Base-by-base conservation (phyloP, 83 land plant genomes). In the Diphasiastrum complanatum region DNA sequence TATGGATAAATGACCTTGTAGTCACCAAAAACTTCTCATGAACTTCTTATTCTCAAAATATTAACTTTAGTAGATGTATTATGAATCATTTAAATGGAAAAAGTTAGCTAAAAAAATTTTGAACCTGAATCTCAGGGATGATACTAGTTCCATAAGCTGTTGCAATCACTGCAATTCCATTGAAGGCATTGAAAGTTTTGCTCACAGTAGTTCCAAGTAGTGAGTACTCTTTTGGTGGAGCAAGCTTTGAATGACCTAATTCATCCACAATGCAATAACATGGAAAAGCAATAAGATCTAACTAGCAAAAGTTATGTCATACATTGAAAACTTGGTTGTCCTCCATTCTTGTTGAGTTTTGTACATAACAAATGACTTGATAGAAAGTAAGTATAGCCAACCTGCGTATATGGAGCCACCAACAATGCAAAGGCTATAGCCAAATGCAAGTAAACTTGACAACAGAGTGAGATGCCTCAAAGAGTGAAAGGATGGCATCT, bases 401-500 rank as follows among this genome's bases (percentile, higher is more conserved):
- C 32, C 65, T 45, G 55, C 60, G 11, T 19, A 34, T 16, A 51
- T 51, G 45, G 64, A 66, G 22, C 71, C 76, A 26, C 58, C 72
- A 20, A 60, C 57, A 2, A 66, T 59, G 45, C 70, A 60, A 54
- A 61, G 2, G 22, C 76, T 73, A 50, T 73, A 73, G 3, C 66
- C 52, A 47, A 73, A 35, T 45, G 64, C 59, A 16, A 73, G 48
- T 5, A 66, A 4, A 5, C 55, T 30, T 11, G 76, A 73, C 4
- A 51, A 36, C 30, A 73, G 32, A 14, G 41, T 73, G 0, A 73
- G 50, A 31, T 66, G 55, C 14, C 76, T 64, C 48, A 73, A 37
- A 1, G 76, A 73, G 54, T 73, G 76, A 16, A 73, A 73, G 19
- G 76, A 73, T 22, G 76, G 76, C n/a, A 66, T 36, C 47, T 73